Base-by-base conservation (phyloP, 768 basidiomycete species). In the Pleurotus pulmonarius region DNA sequence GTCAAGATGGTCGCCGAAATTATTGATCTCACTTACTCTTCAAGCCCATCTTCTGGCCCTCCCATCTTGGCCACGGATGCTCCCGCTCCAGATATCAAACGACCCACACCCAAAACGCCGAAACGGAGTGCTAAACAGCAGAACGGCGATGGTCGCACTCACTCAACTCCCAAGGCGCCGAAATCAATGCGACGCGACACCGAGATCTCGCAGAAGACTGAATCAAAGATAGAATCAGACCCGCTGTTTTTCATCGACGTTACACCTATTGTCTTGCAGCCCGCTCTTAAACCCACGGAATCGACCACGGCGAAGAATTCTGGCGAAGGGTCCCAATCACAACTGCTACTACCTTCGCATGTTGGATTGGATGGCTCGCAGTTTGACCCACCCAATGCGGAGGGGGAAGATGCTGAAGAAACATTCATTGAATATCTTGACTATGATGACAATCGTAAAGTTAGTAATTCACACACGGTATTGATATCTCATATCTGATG, bases 351-450 rank as follows among this genome's bases (percentile, higher is more conserved):
- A 9, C 90, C 90, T 0, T 70, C 82, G 0, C 90, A 92, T 69
- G 90, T 92, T 22, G 78, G 77, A 6, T 75, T 91, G 5, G 72
- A 83, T 52, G 77, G 75, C 24, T 76, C 78, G 75, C 90, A 5
- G 71, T 82, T 52, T 76, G 75, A 18, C 72, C 72, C 79, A 15
- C 65, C 73, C 2, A 63, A 71, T 12, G 59, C 55, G 25, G 72
- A 80, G 38, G 73, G 75, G 12, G 83, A 85, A 18, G 81, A 80
- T 7, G 51, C 16, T 4, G 51, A 53, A n/a, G 83, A 84, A 20
- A 81, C 82, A 63, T 89, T 83, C 63, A 91, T 93, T 56, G 83
- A 92, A 52, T 91, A 89, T 64, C 74, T 92, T 20, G 88, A 91
- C 61, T 87, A 85, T 60, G 88, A 88, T 51, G 83, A 53, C 15